Evolutionary conservation across 306 rosid species (phyloP), one percentile per base, ranked within the genome.

Genomic region (Quercus alba): DNA sequence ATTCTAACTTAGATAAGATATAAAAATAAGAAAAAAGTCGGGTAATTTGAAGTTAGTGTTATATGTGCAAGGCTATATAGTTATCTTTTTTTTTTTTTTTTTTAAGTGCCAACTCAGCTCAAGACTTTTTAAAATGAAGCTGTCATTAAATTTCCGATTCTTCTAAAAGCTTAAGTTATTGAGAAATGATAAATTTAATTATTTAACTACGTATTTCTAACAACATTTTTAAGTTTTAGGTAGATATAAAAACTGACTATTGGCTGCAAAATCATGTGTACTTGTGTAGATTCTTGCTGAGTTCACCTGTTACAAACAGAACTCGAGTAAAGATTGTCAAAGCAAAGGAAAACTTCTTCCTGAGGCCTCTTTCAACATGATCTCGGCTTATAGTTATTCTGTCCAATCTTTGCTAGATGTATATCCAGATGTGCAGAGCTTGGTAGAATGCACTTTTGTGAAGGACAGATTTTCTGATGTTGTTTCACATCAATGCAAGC

Each of bases 401-500:
- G 73, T 85, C 18, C 94, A 93, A 66, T 85, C 90, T 59, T 73
- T 90, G 82, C 83, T 90, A 5, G 83, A 89, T 59, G 83, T 89
- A 73, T 86, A 86, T 83, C 92, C 96, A 31, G 91, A 88, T 49
- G 77, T 93, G 85, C 85, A 83, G 77, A 88, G 73, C 66, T 81
- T 93, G 14, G 75, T 91, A 62, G 82, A 75, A 51, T 93, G 97
- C 78, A 77, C 70, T 23, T 81, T 89, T 46, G 88, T 90, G 51
- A 86, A 80, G 78, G 83, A 81, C 78, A 83, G 69, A 69, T 75
- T 81, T 73, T 76, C 86, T 17, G 84, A 93, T 18, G 87, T 89
- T 51, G 86, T 86, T 86, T 74, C 26, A n/a, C 82, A 86, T n/a
- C 94, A 89, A n/a, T 90, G 97, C 90, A 46, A 38, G 76, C 87